phyloP scores from a whole-genome alignment of 306 rosid species.

The Glycine latifolia region DNA sequence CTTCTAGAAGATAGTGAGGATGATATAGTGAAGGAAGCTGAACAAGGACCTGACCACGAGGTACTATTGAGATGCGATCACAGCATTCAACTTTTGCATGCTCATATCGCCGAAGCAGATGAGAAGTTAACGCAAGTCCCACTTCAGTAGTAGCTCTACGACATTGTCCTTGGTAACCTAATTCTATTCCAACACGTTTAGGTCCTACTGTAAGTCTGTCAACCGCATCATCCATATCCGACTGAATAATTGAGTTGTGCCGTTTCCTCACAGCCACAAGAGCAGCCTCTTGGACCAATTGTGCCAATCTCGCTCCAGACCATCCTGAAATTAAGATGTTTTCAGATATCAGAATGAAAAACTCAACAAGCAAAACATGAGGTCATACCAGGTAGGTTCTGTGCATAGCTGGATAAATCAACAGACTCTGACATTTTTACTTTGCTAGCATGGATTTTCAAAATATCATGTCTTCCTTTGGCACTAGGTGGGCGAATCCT shows the following conservation, averaged over 20 bases:
- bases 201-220: constrained; percentile 98
- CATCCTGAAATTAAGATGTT: constrained; percentile 69
- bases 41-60: constrained; percentile 95
- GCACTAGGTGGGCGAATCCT: constrained; percentile 85
- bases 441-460: constrained; percentile 92
- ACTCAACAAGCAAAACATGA: constrained; percentile 28
- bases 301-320: constrained; percentile 96
- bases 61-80: constrained; percentile 90
- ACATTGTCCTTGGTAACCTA: constrained; percentile 91
- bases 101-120: constrained; percentile 84
- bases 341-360: constrained; percentile 47
- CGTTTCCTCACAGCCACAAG: constrained; percentile 95
- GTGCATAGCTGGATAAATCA: constrained; percentile 85
- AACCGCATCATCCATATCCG: constrained; percentile 96
- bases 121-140: constrained; percentile 94
- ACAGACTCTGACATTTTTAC: constrained; percentile 92
- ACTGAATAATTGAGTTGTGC: constrained; percentile 80
- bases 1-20: constrained; percentile 29
- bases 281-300: constrained; percentile 97
- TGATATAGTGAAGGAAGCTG: constrained; percentile 53
- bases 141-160: constrained; percentile 95
- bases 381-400: constrained; percentile 86
- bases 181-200: constrained; percentile 74
- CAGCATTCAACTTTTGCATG: constrained; percentile 83
- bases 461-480: constrained; percentile 88